Conservation (phyloP, 495 filamentous ascomycete genomes). For the Aspergillus affinis region DNA sequence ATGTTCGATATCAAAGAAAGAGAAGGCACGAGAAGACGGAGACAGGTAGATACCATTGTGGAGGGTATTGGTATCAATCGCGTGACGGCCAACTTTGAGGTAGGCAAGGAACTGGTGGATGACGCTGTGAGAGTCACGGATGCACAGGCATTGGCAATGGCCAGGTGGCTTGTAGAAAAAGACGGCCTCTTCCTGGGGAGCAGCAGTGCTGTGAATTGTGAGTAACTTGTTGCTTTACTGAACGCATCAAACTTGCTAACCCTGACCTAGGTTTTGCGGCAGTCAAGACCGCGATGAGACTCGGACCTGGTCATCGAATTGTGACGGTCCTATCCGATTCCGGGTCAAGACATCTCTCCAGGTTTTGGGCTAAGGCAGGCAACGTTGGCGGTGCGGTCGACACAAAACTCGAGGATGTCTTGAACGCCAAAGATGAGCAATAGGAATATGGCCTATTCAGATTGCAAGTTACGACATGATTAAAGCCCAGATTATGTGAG, state of each 20-base stretch:
- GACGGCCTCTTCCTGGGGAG: constrained; percentile 95
- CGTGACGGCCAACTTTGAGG: constrained; percentile 87
- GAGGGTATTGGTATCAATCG: constrained; percentile 96
- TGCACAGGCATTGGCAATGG: constrained; percentile 88
- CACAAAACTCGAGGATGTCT: constrained; percentile 52
- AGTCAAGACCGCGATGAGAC: constrained; percentile 68
- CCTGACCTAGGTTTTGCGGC: constrained; percentile 67
- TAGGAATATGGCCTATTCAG: constrained; percentile 9
- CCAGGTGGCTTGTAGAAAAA: constrained; percentile 89
- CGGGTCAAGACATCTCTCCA: constrained; percentile 85
- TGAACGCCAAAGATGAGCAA: constrained; percentile 43
- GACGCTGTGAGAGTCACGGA: constrained; percentile 92
- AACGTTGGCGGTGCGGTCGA: constrained; percentile 60
- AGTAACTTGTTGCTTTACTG: constrained; percentile 27
- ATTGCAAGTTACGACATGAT: not conserved
- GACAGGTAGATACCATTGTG: constrained; percentile 93
- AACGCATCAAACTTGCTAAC: constrained; percentile 15
- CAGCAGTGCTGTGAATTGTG: constrained; percentile 92
- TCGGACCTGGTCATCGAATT: constrained; percentile 76
- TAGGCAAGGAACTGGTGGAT: constrained; percentile 77
- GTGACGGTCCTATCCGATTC: constrained; percentile 93
- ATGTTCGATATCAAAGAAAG: constrained; percentile 89
- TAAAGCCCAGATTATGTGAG: not conserved
- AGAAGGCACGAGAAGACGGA: constrained; percentile 83
- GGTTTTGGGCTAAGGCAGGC: constrained; percentile 86